Base-by-base conservation (phyloP, 2,329 filamentous ascomycete species). In the Dactylellina leptospora region DNA sequence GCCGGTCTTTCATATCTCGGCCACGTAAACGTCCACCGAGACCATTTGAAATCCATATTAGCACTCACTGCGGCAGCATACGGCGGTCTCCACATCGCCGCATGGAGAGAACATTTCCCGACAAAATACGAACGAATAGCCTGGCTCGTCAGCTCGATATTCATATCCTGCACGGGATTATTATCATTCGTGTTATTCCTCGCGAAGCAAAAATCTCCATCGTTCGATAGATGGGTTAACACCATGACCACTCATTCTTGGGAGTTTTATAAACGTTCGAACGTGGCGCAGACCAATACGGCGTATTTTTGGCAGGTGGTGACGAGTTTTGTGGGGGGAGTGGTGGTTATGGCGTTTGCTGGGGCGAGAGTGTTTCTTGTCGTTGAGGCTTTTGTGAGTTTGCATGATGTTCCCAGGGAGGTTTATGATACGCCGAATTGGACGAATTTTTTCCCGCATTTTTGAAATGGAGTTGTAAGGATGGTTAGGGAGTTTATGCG, bases 61-160 rank as follows among this genome's bases (percentile, higher is more conserved):
- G 62, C 62, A 3, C 73, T 74, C 27, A 70, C 69, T n/a, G 61
- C 56, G 20, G 60, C 71, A 1, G 36, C 70, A 5, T 79, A 79
- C 50, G 78, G 78, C 20, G 74, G 74, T 40, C 38, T 77, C 10
- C 77, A 79, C 50, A 51, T 78, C 18, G 25, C 56, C 0, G 77
- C 74, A 3, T 79, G 77, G 78, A 73, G 72, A 8, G 73, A 63
- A 18, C 18, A 64, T 6, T 79, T 78, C 45, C 74, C 76, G 8
- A 76, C 74, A 5, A 5, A 11, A 0, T 44, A 63, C 2, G 78
- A 79, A 54, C 61, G 51, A n/a, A 70, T 51, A 42, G 18, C 76
- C 1, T 79, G 78, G 78, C 68, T 76, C 0, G 54, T 60, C 2
- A 61, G 55, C 10, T 68, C 58, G 9, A 30, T 76, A 2, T 50